Evolutionary conservation across 805 yeast genomes (phyloP), one percentile per base, ranked within the genome.

Genomic region (Pichia cephalocereana): DNA sequence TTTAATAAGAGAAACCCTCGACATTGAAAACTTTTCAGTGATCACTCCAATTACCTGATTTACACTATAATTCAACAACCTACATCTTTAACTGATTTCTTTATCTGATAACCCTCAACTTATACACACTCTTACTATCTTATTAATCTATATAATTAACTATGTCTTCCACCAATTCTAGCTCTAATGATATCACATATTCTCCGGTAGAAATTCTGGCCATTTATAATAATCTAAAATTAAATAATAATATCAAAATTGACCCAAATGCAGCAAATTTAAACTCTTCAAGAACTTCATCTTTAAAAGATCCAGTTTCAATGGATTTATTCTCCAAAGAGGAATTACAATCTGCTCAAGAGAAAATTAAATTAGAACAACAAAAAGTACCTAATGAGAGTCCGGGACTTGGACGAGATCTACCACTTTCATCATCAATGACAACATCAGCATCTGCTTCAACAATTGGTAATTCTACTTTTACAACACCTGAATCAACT

Each of bases 261-360:
- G 51, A 48, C 19, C 23, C 37, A 2, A 17, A 38, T n/a, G 51
- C 51, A 2, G 41, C 51, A 8, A 15, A 17, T 5, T 11, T 17
- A 6, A 48, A 48, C 17, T 45, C 48, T 2, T 47, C 51, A 11
- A 45, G 51, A 12, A 32, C 43, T 12, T 30, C 47, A 8, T 18
- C 40, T 9, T 14, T 48, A 14, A 14, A 11, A n/a, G 38, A 40
- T 5, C 51, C 51, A 8, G 38, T 19, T 1, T 45, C 47, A 4
- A 39, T 48, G 14, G 32, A 41, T n/a, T 12, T 48, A 5, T 27
- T 44, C 12, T 14, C 37, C 1, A 3, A 34, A 34, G 37, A 34
- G 17, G 45, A 38, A 9, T 10, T 32, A 11, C n/a, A 40, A 19
- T 14, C 41, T 14, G 28, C 30, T 4, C 8, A 4, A 8, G 18